Conservation (phyloP, 371 early-diverging fungal species). For the Mycotypha africana region DNA sequence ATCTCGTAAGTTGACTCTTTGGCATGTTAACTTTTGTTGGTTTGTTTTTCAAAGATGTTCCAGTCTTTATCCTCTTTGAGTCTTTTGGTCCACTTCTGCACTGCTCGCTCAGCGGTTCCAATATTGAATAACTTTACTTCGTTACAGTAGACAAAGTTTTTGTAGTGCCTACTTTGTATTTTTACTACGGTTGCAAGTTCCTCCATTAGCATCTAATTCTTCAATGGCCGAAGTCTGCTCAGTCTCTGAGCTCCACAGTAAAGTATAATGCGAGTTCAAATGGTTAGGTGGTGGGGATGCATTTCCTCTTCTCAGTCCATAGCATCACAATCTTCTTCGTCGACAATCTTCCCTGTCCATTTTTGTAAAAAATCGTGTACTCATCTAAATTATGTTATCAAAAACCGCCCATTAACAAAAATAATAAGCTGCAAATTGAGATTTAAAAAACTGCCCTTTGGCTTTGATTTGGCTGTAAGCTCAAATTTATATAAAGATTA, state of each 20-base stretch:
- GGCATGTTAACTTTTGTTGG: too few species aligned
- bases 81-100: too few species aligned
- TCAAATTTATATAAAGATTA: too few species aligned
- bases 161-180: slow-evolving; percentile 3
- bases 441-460: too few species aligned
- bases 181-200: slow-evolving; percentile 5
- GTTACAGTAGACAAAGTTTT: slow-evolving; percentile 9
- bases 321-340: slow-evolving; percentile 1
- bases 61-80: slow-evolving; percentile 6
- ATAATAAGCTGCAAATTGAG: too few species aligned
- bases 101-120: too few species aligned
- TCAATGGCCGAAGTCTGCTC: slow-evolving; percentile 1
- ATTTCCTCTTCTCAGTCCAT: slow-evolving; percentile 6
- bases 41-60: slow-evolving; percentile 11
- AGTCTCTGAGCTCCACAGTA: slow-evolving; percentile 3
- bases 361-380: slow-evolving; percentile 8
- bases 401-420: too few species aligned
- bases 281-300: background rate
- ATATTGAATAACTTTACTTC: slow-evolving; percentile 8
- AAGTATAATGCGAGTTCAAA: background rate
- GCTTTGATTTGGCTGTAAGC: too few species aligned
- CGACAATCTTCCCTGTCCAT: slow-evolving; percentile 5
- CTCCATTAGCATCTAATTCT: background rate
- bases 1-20: slow-evolving; percentile 2
- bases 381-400: too few species aligned